Percentiles rank a stretch among this genome's conserved stretches.
Evolutionary conservation across 257 asterid species (phyloP).

Genomic region (Eustoma russellianum): DNA sequence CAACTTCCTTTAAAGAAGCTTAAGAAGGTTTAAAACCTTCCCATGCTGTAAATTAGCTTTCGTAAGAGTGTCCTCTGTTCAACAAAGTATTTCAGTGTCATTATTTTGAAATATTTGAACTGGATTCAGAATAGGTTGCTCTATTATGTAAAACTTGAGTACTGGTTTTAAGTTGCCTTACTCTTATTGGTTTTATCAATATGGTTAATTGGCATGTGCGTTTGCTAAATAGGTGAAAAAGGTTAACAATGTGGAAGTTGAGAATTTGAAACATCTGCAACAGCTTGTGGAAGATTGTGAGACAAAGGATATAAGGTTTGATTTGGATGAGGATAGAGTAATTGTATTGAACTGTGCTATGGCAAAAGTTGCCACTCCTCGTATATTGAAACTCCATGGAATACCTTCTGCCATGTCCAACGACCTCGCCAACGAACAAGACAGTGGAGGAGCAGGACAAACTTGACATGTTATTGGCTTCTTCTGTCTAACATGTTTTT

Average conservation of each 20-base stretch:
- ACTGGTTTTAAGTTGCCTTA: too few species aligned
- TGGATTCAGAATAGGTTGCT: not conserved
- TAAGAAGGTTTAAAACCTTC: too few species aligned
- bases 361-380: conserved; percentile 78
- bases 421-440: conserved; percentile 47
- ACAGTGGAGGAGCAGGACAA: conserved; percentile 9
- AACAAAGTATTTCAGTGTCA: too few species aligned
- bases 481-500: conserved; percentile 31
- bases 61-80: too few species aligned
- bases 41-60: too few species aligned
- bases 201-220: not conserved
- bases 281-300: conserved; percentile 68
- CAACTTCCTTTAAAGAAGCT: too few species aligned
- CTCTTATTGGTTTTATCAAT: too few species aligned
- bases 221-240: conserved; percentile 67
- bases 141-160: too few species aligned
- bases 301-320: conserved; percentile 54
- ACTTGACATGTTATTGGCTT: conserved; percentile 29
- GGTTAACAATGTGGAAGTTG: conserved; percentile 65
- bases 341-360: conserved; percentile 54
- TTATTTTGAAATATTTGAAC: too few species aligned
- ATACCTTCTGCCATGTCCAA: conserved; percentile 63
- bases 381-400: conserved; percentile 71
- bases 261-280: conserved; percentile 71
- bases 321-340: conserved; percentile 88